A percentile compares a stretch with the other conserved stretches of the same genome.
Conservation (phyloP, 805 yeast genomes). For the Ogataea nakhonphanomensis region DNA sequence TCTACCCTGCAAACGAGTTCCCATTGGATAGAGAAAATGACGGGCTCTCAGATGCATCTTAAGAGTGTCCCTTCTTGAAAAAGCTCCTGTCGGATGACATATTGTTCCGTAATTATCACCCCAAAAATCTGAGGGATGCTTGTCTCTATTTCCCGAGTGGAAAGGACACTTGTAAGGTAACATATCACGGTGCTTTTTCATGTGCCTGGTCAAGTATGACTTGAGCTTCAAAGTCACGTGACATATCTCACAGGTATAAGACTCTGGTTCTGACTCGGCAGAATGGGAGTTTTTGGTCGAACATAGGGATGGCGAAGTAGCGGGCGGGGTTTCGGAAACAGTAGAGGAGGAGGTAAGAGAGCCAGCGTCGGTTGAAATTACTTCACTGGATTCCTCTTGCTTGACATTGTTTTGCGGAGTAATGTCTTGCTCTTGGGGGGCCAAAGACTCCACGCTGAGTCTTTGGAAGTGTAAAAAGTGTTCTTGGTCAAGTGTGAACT, state of each 20-base stretch:
- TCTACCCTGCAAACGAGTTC: conserved; percentile 46
- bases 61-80: conserved; percentile 57
- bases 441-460: neutral
- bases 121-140: neutral
- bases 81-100: conserved; percentile 58
- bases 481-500: conserved; percentile 26
- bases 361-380: neutral
- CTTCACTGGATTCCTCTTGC: neutral
- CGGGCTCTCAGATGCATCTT: conserved; percentile 55
- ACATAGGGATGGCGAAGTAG: neutral
- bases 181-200: conserved; percentile 46
- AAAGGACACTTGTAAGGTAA: conserved; percentile 58
- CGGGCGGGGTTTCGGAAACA: neutral
- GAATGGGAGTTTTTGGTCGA: too few species aligned
- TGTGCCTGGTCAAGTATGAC: conserved; percentile 53
- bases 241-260: conserved; percentile 47
- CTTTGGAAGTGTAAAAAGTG: conserved; percentile 15
- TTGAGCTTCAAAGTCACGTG: conserved; percentile 47
- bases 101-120: conserved; percentile 27
- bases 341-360: neutral
- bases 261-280: conserved; percentile 7
- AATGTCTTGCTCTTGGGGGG: neutral
- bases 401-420: neutral
- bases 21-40: conserved; percentile 56
- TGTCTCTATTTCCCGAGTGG: conserved; percentile 27